phyloP scores from a whole-genome alignment of 495 filamentous ascomycete genomes.

The Penicillium paradoxum region DNA sequence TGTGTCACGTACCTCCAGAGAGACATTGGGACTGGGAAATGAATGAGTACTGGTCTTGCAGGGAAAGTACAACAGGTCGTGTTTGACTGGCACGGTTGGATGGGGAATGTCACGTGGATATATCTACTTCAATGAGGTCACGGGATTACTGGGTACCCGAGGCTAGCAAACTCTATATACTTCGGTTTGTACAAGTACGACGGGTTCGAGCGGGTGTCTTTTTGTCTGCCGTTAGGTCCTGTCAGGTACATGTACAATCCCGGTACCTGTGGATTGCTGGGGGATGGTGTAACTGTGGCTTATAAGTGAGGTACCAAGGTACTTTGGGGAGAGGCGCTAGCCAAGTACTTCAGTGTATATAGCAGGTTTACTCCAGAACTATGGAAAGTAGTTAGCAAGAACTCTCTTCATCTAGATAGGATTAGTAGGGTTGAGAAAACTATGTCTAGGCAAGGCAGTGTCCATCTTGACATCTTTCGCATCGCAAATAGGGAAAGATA shows the following conservation, averaged over 20 bases:
- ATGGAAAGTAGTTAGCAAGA: too few relatives aligned
- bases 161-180: slow-evolving; percentile 5
- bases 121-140: background rate
- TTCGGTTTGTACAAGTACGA: background rate
- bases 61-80: background rate
- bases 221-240: slow-evolving; percentile 1
- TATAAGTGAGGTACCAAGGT: slow-evolving; percentile 4
- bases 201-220: slow-evolving; percentile 1
- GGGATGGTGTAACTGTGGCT: slow-evolving; percentile 20
- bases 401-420: too few relatives aligned
- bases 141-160: slow-evolving; percentile 8
- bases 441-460: too few relatives aligned
- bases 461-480: too few relatives aligned
- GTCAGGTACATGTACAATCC: slow-evolving; percentile 16
- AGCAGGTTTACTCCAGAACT: too few relatives aligned
- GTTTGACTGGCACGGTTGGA: background rate
- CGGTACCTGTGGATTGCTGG: slow-evolving; percentile 5
- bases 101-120: slow-evolving; percentile 14
- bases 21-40: slow-evolving; percentile 25
- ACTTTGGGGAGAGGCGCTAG: slow-evolving; percentile 9
- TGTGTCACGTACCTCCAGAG: slow-evolving; percentile 33
- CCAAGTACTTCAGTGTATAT: background rate
- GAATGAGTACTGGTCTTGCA: background rate
- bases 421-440: too few relatives aligned
- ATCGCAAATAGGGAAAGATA: too few relatives aligned